A percentile compares a stretch with the other conserved stretches of the same genome.
These are phyloP conservation scores for Pseudonitzschia delicatissima DNA, from an alignment of 108 stramenopile species.

Conservation along the genomic window DNA sequence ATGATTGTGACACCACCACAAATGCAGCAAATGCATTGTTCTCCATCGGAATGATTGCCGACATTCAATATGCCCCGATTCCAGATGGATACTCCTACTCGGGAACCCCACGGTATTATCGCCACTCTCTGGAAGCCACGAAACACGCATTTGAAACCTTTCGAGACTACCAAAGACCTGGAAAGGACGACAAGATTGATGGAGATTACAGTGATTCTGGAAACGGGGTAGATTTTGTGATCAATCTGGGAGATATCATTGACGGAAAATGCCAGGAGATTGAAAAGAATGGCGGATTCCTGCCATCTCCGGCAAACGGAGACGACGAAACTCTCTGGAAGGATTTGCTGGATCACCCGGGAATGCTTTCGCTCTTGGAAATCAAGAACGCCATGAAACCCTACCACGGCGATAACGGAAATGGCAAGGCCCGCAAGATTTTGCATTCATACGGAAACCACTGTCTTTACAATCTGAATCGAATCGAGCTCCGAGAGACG, in stretches of 20 bases:
- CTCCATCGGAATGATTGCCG: constrained; percentile 69
- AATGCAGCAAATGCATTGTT: constrained; percentile 17
- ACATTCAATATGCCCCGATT: constrained; percentile 87
- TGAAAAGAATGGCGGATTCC: constrained; percentile 32
- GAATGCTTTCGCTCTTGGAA: constrained; percentile 21
- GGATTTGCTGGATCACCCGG: constrained; percentile 12
- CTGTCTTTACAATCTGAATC: constrained; percentile 81
- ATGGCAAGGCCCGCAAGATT: constrained; percentile 16
- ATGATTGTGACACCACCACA: background rate
- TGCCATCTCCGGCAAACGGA: constrained; percentile 11
- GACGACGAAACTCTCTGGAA: background rate
- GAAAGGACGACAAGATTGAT: background rate
- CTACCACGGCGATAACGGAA: constrained; percentile 53
- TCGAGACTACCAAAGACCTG: constrained; percentile 14
- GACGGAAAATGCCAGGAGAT: constrained; percentile 79
- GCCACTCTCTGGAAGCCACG: constrained; percentile 59
- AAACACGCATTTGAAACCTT: constrained; percentile 63
- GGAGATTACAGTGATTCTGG: background rate
- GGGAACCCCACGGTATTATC: constrained; percentile 75
- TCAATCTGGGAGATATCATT: constrained; percentile 83
- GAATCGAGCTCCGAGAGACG: constrained; percentile 42
- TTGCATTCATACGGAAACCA: constrained; percentile 87
- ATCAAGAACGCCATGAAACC: constrained; percentile 14
- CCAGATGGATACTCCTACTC: constrained; percentile 68
- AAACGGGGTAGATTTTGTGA: constrained; percentile 42